Percentiles rank a stretch among this genome's conserved stretches.
Conservation (phyloP, 306 rosid genomes). For the Casuarina glauca region DNA sequence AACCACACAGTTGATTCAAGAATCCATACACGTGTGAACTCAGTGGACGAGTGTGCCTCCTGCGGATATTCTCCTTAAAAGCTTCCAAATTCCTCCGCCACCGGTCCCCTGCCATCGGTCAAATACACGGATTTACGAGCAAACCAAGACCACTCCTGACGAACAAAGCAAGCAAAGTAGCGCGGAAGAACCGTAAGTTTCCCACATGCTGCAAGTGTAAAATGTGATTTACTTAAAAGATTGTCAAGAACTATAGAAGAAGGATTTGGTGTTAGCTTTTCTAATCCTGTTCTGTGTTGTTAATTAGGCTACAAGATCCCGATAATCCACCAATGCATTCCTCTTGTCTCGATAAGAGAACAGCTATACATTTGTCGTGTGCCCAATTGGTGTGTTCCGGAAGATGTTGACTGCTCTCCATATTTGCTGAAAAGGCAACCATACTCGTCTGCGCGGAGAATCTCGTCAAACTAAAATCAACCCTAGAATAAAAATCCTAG, state of each 20-base stretch:
- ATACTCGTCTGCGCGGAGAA: neutral
- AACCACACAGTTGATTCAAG: neutral
- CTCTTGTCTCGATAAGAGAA: neutral
- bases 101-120: neutral
- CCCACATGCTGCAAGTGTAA: neutral
- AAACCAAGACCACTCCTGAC: neutral
- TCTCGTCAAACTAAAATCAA: slow-evolving; percentile 3
- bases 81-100: slow-evolving; percentile 13
- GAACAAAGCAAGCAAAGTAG: neutral
- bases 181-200: neutral
- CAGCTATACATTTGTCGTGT: neutral
- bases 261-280: neutral
- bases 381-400: neutral
- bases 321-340: neutral
- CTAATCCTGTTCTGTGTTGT: neutral
- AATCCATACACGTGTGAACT: slow-evolving; percentile 12
- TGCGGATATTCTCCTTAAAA: slow-evolving; percentile 32
- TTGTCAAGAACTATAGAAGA: neutral
- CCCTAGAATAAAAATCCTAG: neutral
- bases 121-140: slow-evolving; percentile 1
- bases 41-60: slow-evolving; percentile 31
- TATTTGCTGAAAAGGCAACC: neutral
- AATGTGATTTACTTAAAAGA: neutral
- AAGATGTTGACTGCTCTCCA: neutral
- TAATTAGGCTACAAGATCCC: neutral